These are phyloP conservation scores for Calonectria leucothoes DNA, from an alignment of 2,329 filamentous ascomycete species.

Conservation along the genomic window DNA sequence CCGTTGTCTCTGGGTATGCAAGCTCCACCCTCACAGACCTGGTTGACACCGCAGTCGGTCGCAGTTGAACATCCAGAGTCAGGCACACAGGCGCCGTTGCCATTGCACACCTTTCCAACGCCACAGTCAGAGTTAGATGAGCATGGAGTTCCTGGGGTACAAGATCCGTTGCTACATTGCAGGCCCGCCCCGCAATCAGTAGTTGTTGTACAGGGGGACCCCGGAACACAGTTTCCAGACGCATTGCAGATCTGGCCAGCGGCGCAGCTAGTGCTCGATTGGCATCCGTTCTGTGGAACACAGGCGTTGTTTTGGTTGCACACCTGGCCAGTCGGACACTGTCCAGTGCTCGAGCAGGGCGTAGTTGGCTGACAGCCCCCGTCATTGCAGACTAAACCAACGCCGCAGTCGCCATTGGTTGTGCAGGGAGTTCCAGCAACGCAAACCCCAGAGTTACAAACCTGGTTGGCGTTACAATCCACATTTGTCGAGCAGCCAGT, in stretches of 20 bases:
- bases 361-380: background rate
- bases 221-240: background rate
- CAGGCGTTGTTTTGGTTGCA: constrained; percentile 4
- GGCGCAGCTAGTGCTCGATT: background rate
- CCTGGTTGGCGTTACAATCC: background rate
- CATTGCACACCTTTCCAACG: background rate
- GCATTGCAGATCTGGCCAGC: background rate
- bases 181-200: background rate
- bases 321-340: background rate
- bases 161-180: background rate
- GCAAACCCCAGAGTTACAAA: background rate
- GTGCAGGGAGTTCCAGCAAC: background rate
- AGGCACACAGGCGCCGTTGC: background rate
- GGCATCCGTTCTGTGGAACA: background rate
- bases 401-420: background rate
- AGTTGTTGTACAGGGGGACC: background rate
- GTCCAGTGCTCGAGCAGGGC: background rate
- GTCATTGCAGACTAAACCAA: background rate
- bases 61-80: background rate
- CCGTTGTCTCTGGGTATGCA: background rate
- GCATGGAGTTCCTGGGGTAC: background rate
- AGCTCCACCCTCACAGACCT: constrained; percentile 5
- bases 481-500: background rate
- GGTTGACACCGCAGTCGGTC: background rate
- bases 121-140: background rate